Evolutionary conservation across 2,329 filamentous ascomycete genomes (phyloP).

Genomic region (Hymenoscyphus linearis): DNA sequence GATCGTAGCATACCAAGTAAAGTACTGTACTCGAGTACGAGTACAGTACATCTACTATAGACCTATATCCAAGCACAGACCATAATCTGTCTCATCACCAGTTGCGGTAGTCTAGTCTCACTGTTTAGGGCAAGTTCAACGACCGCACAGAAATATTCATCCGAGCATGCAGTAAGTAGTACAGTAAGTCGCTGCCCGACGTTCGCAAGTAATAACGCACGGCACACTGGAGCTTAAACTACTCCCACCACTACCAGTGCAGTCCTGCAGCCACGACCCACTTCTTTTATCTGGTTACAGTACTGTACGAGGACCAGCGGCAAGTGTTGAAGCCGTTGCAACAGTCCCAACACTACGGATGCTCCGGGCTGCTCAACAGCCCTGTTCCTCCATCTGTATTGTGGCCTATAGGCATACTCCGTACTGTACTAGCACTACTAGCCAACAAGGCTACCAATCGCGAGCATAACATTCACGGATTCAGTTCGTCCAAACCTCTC

Average conservation of each 20-base stretch:
- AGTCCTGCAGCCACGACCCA: no score
- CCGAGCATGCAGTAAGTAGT: not conserved
- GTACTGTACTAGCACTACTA: not conserved
- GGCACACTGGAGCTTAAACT: not conserved
- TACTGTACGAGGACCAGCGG: not conserved
- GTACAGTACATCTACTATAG: no score
- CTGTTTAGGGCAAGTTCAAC: not conserved
- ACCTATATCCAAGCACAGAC: no score
- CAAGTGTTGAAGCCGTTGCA: not conserved
- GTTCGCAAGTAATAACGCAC: not conserved
- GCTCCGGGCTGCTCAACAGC: not conserved
- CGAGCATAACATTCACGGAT: not conserved
- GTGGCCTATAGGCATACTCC: not conserved
- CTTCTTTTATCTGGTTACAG: no score
- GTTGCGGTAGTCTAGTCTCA: no score
- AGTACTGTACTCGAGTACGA: no score
- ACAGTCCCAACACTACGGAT: not conserved
- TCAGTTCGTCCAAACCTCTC: not conserved
- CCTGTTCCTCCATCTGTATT: not conserved
- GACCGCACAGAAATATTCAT: not conserved
- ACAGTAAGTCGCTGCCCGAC: no score
- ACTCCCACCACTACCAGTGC: not conserved
- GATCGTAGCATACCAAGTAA: no score
- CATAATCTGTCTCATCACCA: no score
- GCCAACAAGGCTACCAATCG: not conserved